These are phyloP conservation scores for Triticum turgidum DNA, from an alignment of 176 grass and related monocot genomes.

Conservation along the genomic window DNA sequence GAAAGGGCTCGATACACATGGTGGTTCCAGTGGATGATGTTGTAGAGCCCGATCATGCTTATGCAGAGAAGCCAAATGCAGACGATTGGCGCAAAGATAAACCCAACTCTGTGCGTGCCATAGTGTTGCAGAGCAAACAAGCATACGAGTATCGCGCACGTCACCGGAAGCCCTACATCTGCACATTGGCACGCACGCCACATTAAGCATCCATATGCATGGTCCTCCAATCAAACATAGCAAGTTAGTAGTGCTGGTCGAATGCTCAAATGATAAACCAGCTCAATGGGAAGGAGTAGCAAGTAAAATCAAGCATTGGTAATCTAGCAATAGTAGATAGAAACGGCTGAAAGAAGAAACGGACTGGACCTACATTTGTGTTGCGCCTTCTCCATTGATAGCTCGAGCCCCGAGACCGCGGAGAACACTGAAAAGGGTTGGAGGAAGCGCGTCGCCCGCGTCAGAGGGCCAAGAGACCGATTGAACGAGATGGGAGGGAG, in stretches of 20 bases:
- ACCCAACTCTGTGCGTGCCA: conserved; percentile 86
- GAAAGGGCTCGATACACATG: conserved; percentile 89
- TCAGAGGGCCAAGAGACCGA: background rate
- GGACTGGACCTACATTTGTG: conserved; percentile 76
- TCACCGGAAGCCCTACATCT: conserved; percentile 88
- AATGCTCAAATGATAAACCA: background rate
- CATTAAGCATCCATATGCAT: background rate
- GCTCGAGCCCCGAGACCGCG: conserved; percentile 87
- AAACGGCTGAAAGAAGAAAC: background rate
- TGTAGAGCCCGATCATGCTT: conserved; percentile 85
- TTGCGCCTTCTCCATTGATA: conserved; percentile 71
- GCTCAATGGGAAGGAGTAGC: background rate
- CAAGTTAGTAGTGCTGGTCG: background rate
- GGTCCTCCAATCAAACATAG: conserved; percentile 12
- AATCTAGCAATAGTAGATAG: background rate
- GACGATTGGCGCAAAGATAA: conserved; percentile 85
- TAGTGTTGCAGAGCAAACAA: conserved; percentile 98
- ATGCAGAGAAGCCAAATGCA: conserved; percentile 90
- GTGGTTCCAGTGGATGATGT: conserved; percentile 77
- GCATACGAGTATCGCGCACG: conserved; percentile 75
- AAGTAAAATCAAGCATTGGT: background rate
- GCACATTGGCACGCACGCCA: conserved; percentile 35
- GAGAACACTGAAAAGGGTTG: conserved; percentile 71
- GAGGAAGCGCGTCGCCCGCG: background rate
- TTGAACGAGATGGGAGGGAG: background rate